Percentiles rank a stretch among this genome's conserved stretches.
Conservation (phyloP, 1,139 yeast genomes). For the Geotrichum reessii region DNA sequence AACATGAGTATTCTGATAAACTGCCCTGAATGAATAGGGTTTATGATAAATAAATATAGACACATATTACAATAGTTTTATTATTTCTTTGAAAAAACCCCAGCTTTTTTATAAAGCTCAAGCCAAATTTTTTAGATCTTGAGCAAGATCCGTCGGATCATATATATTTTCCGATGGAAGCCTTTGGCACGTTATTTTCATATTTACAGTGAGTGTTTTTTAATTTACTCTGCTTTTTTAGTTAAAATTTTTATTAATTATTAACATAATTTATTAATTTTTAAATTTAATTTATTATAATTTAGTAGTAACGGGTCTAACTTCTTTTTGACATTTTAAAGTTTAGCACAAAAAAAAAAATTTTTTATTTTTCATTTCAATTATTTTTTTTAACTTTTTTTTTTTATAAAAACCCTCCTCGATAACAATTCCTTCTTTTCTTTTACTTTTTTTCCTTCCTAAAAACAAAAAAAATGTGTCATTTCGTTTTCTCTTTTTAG, state of each 20-base stretch:
- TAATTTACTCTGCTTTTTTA: not conserved
- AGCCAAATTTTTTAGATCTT: not conserved
- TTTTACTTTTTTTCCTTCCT: not conserved
- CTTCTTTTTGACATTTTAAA: not conserved
- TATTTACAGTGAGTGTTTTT: not conserved
- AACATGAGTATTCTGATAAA: not conserved
- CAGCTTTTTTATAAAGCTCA: not conserved
- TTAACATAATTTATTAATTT: not conserved
- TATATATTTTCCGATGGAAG: not conserved
- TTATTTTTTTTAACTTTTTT: not conserved
- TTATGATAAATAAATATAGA: not conserved
- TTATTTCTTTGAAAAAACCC: not conserved
- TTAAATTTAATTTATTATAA: not conserved
- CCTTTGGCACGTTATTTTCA: not conserved
- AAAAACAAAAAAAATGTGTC: conserved; percentile 7
- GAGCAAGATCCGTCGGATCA: not conserved
- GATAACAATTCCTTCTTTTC: too few relatives aligned
- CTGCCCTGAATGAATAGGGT: not conserved
- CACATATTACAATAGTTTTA: not conserved
- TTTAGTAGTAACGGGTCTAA: not conserved
- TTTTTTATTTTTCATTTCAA: not conserved
- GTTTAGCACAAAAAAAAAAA: not conserved
- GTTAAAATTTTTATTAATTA: not conserved
- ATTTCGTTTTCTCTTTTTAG: not conserved
- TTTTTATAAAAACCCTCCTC: not conserved